These are phyloP conservation scores for Phaeosphaeriaceae sp. DNA, from an alignment of 2,329 filamentous ascomycete genomes.

Conservation along the genomic window DNA sequence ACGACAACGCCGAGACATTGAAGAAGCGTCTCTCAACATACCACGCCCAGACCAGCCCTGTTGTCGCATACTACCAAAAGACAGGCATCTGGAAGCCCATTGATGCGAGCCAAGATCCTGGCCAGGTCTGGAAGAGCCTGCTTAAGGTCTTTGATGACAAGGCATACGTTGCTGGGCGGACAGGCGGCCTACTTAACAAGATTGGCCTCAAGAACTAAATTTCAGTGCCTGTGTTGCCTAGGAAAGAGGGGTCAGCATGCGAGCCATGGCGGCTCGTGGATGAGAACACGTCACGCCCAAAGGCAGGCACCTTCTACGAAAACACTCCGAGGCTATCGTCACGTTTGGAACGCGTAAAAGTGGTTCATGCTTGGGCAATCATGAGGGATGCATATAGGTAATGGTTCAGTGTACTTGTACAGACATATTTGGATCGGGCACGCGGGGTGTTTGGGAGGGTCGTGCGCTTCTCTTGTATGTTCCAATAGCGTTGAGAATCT, in stretches of 20 bases:
- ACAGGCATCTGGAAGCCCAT: slow-evolving; percentile 96
- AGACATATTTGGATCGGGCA: slow-evolving; percentile 21
- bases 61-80: slow-evolving; percentile 96
- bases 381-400: slow-evolving; percentile 25
- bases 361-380: slow-evolving; percentile 16
- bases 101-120: slow-evolving; percentile 94
- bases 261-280: neutral
- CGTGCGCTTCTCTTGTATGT: slow-evolving; percentile 18
- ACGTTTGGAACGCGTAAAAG: slow-evolving; percentile 17
- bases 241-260: no score
- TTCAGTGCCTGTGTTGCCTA: no score
- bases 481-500: neutral
- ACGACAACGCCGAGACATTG: slow-evolving; percentile 95
- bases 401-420: slow-evolving; percentile 36
- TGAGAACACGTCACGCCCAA: slow-evolving; percentile 9
- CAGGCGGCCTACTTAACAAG: slow-evolving; percentile 58
- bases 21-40: slow-evolving; percentile 95
- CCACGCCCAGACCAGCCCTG: slow-evolving; percentile 90
- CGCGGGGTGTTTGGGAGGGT: slow-evolving; percentile 4
- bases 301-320: neutral
- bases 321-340: slow-evolving; percentile 2
- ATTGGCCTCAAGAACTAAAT: slow-evolving; percentile 61
- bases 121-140: slow-evolving; percentile 93
- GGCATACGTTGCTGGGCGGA: slow-evolving; percentile 45
- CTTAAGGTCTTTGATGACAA: slow-evolving; percentile 78